A percentile compares a stretch with the other conserved stretches of the same genome.
Evolutionary conservation across 2,329 filamentous ascomycete genomes (phyloP).

Genomic region (Xylogone sp.): DNA sequence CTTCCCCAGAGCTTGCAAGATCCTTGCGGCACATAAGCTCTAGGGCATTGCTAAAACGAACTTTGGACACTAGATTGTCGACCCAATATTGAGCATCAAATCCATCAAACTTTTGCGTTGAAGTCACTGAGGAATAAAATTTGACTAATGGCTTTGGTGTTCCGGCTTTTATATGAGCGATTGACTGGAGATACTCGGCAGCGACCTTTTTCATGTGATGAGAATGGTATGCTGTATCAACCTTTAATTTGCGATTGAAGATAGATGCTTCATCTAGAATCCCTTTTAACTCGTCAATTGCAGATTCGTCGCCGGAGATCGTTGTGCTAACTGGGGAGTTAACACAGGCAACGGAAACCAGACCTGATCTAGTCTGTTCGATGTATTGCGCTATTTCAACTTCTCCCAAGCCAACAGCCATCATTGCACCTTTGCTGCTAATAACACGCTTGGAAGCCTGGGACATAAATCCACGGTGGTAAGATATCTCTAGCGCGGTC

Average conservation of each 20-base stretch:
- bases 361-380: neutral
- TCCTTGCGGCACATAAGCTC: slow-evolving; percentile 8
- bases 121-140: slow-evolving; percentile 14
- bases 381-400: slow-evolving; percentile 8
- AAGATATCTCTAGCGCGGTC: slow-evolving; percentile 38
- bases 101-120: slow-evolving; percentile 16
- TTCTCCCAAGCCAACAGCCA: slow-evolving; percentile 39
- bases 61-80: slow-evolving; percentile 39
- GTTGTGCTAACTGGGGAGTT: slow-evolving; percentile 16
- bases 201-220: slow-evolving; percentile 23
- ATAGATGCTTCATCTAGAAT: slow-evolving; percentile 13
- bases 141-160: slow-evolving; percentile 6
- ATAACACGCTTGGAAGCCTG: slow-evolving; percentile 7
- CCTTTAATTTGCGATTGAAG: slow-evolving; percentile 13
- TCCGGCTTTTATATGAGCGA: slow-evolving; percentile 5
- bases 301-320: slow-evolving; percentile 10
- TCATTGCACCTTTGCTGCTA: slow-evolving; percentile 42
- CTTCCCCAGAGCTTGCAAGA: neutral
- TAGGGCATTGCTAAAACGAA: slow-evolving; percentile 39
- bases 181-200: slow-evolving; percentile 15
- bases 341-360: slow-evolving; percentile 25
- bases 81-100: slow-evolving; percentile 41
- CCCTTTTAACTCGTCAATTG: slow-evolving; percentile 8
- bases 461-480: slow-evolving; percentile 30
- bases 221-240: slow-evolving; percentile 21